phyloP scores from a whole-genome alignment of 2,329 filamentous ascomycete genomes.

The Talaromyces funiculosus region DNA sequence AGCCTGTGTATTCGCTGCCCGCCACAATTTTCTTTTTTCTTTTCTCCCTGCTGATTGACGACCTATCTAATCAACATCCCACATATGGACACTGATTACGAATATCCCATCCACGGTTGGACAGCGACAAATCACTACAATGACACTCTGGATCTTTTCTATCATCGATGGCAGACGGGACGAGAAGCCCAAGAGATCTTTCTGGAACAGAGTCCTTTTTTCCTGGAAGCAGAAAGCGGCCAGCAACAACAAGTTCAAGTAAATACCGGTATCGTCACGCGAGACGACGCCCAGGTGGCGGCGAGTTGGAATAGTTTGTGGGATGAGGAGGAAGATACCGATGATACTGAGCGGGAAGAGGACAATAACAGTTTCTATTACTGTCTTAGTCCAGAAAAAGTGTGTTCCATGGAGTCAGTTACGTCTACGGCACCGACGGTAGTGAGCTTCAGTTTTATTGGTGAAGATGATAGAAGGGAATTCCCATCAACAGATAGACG shows the following conservation, averaged over 20 bases:
- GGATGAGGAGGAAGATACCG: slow-evolving; percentile 1
- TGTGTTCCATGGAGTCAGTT: neutral
- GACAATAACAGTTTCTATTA: neutral
- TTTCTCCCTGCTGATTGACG: neutral
- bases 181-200: slow-evolving; percentile 6
- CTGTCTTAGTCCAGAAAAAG: neutral
- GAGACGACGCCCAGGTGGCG: slow-evolving; percentile 4
- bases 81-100: neutral
- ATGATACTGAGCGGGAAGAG: neutral
- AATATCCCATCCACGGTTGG: neutral
- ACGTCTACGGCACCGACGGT: neutral
- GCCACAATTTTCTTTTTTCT: neutral
- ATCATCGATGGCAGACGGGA: slow-evolving; percentile 11
- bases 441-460: neutral
- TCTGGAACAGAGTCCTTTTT: slow-evolving; percentile 1
- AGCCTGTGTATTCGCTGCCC: neutral
- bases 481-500: neutral
- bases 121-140: neutral
- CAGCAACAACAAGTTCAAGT: neutral
- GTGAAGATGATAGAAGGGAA: neutral
- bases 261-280: neutral
- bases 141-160: slow-evolving; percentile 13
- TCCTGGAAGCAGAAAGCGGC: slow-evolving; percentile 2
- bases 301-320: slow-evolving; percentile 5
- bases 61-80: neutral